phyloP scores from a whole-genome alignment of 1,284 basidiomycete genomes.

The Ganoderma resinaceum region DNA sequence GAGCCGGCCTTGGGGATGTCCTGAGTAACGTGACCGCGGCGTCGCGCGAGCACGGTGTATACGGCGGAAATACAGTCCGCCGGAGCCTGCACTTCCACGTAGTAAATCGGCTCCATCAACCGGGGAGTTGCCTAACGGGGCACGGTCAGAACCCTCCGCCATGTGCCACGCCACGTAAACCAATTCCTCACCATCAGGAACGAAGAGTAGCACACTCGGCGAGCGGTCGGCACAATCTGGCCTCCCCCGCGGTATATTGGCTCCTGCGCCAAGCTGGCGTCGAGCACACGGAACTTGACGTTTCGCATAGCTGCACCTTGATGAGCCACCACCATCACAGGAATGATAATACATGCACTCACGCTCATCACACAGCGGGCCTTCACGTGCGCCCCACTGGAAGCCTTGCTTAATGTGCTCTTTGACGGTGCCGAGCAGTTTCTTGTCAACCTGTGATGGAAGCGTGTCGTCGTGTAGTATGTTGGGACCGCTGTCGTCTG shows the following conservation, averaged over 20 bases:
- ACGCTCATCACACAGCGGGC: conserved; percentile 98
- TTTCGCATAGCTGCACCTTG: conserved; percentile 86
- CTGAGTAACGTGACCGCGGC: conserved; percentile 97
- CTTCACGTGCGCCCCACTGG: conserved; percentile 98
- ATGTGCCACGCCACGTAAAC: background rate
- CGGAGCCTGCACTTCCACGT: conserved; percentile 97
- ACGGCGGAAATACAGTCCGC: conserved; percentile 98
- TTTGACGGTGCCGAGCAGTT: conserved; percentile 86
- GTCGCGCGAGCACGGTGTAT: conserved; percentile 95
- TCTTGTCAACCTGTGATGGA: conserved; percentile 95
- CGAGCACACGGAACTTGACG: conserved; percentile 96
- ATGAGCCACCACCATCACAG: conserved; percentile 10
- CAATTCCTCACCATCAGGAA: conserved; percentile 84
- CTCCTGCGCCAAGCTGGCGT: conserved; percentile 91
- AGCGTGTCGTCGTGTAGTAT: conserved; percentile 95
- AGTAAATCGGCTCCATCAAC: conserved; percentile 97
- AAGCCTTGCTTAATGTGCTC: conserved; percentile 99
- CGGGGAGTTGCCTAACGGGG: conserved; percentile 80
- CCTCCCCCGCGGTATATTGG: conserved; percentile 98
- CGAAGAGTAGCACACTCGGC: conserved; percentile 98
- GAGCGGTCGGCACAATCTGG: conserved; percentile 97
- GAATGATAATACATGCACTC: conserved; percentile 46
- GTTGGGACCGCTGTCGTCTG: conserved; percentile 94
- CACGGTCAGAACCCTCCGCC: conserved; percentile 5
- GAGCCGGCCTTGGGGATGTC: conserved; percentile 98